A percentile compares a stretch with the other conserved stretches of the same genome.
Conservation (phyloP, 306 rosid species). For the Quercus mongolica region DNA sequence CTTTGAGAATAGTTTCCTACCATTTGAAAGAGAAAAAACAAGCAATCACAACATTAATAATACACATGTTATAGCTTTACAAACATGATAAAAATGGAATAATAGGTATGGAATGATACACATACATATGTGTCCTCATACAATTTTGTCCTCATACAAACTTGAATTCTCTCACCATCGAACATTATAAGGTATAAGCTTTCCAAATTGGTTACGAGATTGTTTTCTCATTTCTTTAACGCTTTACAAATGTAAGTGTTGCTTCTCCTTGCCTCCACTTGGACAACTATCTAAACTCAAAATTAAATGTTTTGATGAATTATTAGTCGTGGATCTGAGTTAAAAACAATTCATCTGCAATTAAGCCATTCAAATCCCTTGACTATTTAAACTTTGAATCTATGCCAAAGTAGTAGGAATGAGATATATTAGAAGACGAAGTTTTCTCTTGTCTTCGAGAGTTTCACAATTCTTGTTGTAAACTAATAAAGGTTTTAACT, state of each 20-base stretch:
- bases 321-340: slow-evolving; percentile 16
- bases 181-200: slow-evolving; percentile 1
- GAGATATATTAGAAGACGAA: slow-evolving; percentile 10
- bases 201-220: slow-evolving; percentile 21
- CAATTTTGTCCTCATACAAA: slow-evolving; percentile 19
- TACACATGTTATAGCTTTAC: too few relatives aligned
- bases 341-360: background rate
- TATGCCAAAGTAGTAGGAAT: slow-evolving; percentile 25
- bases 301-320: slow-evolving; percentile 18
- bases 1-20: too few relatives aligned
- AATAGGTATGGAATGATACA: too few relatives aligned
- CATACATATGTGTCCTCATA: too few relatives aligned
- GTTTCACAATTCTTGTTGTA: slow-evolving; percentile 28
- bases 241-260: background rate
- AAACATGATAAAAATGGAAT: too few relatives aligned
- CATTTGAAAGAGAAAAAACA: too few relatives aligned
- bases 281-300: slow-evolving; percentile 11
- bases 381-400: slow-evolving; percentile 27
- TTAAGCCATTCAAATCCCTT: slow-evolving; percentile 20
- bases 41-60: too few relatives aligned
- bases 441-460: slow-evolving; percentile 28
- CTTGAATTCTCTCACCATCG: background rate
- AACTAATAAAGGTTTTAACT: slow-evolving; percentile 24
- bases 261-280: background rate
- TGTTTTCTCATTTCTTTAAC: background rate